Conservation (phyloP, 106 monocot species). For the Dendrobium nobile region DNA sequence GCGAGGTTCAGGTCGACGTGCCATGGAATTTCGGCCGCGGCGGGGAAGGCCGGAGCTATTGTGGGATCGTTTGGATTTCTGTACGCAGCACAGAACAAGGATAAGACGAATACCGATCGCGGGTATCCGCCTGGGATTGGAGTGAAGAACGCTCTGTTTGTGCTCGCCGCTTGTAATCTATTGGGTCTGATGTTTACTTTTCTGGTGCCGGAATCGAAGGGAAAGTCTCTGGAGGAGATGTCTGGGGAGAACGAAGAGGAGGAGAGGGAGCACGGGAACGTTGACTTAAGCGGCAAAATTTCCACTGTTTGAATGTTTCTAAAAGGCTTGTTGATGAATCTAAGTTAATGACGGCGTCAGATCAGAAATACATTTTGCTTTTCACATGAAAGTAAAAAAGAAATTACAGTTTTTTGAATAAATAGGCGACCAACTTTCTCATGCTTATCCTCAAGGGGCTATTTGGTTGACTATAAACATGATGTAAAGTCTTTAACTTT, state of each 20-base stretch:
- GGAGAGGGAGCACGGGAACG: neutral
- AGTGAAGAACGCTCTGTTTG: slow-evolving; percentile 38
- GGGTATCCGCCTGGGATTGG: slow-evolving; percentile 44
- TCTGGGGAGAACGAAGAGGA: slow-evolving; percentile 33
- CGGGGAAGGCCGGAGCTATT: slow-evolving; percentile 49
- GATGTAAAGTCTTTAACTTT: too few species aligned
- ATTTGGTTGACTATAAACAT: too few species aligned
- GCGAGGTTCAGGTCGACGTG: slow-evolving; percentile 42
- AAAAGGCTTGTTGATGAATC: too few species aligned
- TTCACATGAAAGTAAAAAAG: too few species aligned
- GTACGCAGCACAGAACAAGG: slow-evolving; percentile 29
- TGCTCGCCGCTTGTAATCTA: slow-evolving; percentile 32
- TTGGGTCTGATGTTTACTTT: slow-evolving; percentile 38
- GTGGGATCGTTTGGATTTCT: slow-evolving; percentile 37
- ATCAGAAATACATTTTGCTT: too few species aligned
- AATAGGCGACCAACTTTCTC: too few species aligned
- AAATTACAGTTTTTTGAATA: too few species aligned
- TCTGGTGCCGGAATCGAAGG: slow-evolving; percentile 37
- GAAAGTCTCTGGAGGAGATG: slow-evolving; percentile 27
- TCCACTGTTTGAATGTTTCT: neutral
- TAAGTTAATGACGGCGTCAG: too few species aligned
- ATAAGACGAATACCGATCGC: slow-evolving; percentile 22
- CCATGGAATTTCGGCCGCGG: slow-evolving; percentile 44
- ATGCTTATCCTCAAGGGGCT: too few species aligned
- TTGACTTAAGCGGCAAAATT: neutral